A percentile compares a stretch with the other conserved stretches of the same genome.
Conservation (phyloP, 1,139 yeast species). For the Chernovozyma sophiae-reginae region DNA sequence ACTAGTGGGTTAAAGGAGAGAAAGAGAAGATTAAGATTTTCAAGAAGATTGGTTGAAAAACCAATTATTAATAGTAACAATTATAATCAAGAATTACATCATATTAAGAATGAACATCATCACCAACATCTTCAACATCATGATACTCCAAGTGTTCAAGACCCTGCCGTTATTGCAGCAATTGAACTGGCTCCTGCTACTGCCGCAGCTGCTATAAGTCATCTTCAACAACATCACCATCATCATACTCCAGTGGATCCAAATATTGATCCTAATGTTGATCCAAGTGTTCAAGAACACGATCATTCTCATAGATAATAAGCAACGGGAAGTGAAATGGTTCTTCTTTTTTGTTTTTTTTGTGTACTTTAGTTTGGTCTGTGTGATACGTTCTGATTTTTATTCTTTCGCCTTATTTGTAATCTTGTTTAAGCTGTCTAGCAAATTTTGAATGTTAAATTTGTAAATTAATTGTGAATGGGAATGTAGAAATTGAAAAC, state of each 20-base stretch:
- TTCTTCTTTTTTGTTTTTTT: background rate
- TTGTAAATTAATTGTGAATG: background rate
- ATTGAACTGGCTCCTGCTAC: conserved; percentile 36
- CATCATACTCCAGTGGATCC: conserved; percentile 36
- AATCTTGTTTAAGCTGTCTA: too few relatives aligned
- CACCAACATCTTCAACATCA: conserved; percentile 19
- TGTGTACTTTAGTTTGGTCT: background rate
- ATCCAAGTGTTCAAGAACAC: conserved; percentile 43
- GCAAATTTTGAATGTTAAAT: background rate
- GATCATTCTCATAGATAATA: conserved; percentile 29
- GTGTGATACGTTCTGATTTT: background rate
- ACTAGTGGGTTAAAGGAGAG: conserved; percentile 16
- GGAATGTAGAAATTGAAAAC: too few relatives aligned
- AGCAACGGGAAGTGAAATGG: background rate
- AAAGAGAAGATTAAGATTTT: conserved; percentile 36
- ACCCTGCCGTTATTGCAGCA: conserved; percentile 46
- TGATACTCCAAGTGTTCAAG: conserved; percentile 36
- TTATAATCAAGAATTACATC: conserved; percentile 12
- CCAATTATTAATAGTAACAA: conserved; percentile 34
- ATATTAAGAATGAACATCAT: conserved; percentile 13
- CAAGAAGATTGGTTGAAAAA: conserved; percentile 44
- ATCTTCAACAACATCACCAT: conserved; percentile 10
- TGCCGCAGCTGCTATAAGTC: conserved; percentile 21
- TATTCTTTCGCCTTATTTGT: too few relatives aligned
- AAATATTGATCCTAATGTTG: conserved; percentile 43